These are phyloP conservation scores for Apiotrichum laibachii DNA, from an alignment of 1,284 basidiomycete species.

Conservation along the genomic window DNA sequence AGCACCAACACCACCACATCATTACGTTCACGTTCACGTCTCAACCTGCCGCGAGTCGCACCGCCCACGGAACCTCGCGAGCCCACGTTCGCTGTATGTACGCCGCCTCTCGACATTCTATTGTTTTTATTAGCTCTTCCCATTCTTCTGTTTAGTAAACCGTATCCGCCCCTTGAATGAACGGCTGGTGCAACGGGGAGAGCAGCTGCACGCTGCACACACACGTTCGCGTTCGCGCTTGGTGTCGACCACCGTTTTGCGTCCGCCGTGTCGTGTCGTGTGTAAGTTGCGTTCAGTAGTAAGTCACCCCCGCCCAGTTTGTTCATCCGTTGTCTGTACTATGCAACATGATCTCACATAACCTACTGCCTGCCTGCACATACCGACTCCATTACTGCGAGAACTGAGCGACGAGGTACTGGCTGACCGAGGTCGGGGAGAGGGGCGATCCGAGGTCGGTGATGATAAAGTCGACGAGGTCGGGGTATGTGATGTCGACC, in stretches of 20 bases:
- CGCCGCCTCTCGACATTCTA: background rate
- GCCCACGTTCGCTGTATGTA: constrained; percentile 2
- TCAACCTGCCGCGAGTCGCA: background rate
- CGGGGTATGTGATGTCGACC: constrained; percentile 54
- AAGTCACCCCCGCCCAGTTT: no score
- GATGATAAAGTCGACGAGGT: constrained; percentile 52
- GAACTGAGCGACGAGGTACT: constrained; percentile 52
- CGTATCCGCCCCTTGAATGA: background rate
- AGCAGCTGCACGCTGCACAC: no score
- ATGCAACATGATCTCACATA: constrained; percentile 15
- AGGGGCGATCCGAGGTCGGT: constrained; percentile 50
- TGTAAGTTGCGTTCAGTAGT: no score
- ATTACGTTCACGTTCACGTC: background rate
- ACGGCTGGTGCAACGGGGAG: background rate
- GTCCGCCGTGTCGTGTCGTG: no score
- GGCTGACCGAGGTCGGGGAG: constrained; percentile 48
- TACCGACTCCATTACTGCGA: constrained; percentile 24
- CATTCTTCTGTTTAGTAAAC: background rate
- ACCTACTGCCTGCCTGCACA: background rate
- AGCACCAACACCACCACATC: no score
- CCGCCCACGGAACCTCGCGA: background rate
- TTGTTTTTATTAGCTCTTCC: background rate
- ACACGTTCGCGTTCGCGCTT: no score
- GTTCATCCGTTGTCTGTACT: background rate
- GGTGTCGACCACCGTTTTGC: no score